Base-by-base conservation (phyloP, 192 early-diverging fungal genomes). In the Oehlia diaphana region DNA sequence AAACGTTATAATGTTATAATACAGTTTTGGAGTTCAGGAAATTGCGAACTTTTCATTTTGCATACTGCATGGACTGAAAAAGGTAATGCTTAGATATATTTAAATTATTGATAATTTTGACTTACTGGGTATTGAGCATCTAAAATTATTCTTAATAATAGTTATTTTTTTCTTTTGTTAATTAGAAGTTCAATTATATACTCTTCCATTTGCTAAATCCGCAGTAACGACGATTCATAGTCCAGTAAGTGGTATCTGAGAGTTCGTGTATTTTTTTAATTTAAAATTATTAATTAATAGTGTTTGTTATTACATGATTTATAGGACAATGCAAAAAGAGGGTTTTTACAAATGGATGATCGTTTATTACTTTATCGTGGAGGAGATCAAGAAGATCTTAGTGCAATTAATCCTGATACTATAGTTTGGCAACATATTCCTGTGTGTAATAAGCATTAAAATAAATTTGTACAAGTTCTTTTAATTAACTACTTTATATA, bases 1-100 rank as follows among this genome's bases (percentile, higher is more conserved):
- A 77, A 23, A 35, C 28, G 21, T 21, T 42, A 65, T 33, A 47
- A 42, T 63, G 44, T 49, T 28, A 12, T 26, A 10, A 23, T 77
- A 14, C 78, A 94, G 92, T 94, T 92, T 76, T 95, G 94, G 94
- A 91, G 90, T 16, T 78, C 88, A 4, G 92, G 91, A 50, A 87
- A 85, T 62, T 86, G 86, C 83, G 91, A 93, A 74, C 81, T 95
- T 7, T 91, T 92, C 82, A 78, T 94, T n/a, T 80, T 92, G 8
- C 86, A 92, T n/a, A 39, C 78, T 3, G 74, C 37, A 49, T 39
- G 28, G 10, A 19, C 39, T 8, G 44, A 50, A 66, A 69, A 50
- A 16, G 77, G 77, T 78, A 78, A 78, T 16, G 63, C n/a, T 28
- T 5, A 8, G 39, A 42, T 8, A 42, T 42, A 42, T 8, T 42